Evolutionary conservation across 805 yeast genomes (phyloP), one percentile per base, ranked within the genome.

Genomic region (Candida odintsovae): DNA sequence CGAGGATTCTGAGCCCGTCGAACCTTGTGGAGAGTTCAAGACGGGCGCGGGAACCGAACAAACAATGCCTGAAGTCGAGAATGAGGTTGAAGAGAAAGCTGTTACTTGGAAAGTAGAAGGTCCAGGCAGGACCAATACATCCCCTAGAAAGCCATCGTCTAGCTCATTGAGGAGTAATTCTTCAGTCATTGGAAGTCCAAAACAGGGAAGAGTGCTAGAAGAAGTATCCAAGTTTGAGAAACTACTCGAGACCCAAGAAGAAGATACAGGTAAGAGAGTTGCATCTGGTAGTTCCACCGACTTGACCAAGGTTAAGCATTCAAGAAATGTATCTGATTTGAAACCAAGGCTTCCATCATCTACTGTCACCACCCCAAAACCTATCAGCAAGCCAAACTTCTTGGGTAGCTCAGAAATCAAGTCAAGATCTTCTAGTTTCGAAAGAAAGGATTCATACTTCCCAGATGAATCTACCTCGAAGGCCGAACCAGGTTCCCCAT

Each of bases 171-270:
- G 20, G 15, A n/a, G 20, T 13, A 28, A n/a, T 19, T 19, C 39
- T n/a, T 20, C 23, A 6, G 18, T 21, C 26, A 35, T 19, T 50
- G 38, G 31, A n/a, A 58, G 53, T 44, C 56, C 63, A 18, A 57
- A 47, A 37, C 51, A 47, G 18, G 52, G 59, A 2, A 62, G 57
- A 36, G 63, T 62, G 1, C 39, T 54, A 19, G 64, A 62, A 29
- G 66, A 64, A 38, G 59, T 67, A 4, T 55, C 50, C 19, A 54
- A 53, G 22, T 61, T 66, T 57, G 71, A 68, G 48, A 57, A 53
- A 29, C 38, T 63, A 15, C 33, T 65, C 19, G 42, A 58, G 33
- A 58, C 40, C 43, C 52, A 48, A 37, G 48, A 44, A 4, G 58
- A 50, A n/a, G 35, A n/a, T 13, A 53, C 51, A 2, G 20, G 29